Conservation (phyloP, 768 basidiomycete species). For the Mrakia hoshinonis region DNA sequence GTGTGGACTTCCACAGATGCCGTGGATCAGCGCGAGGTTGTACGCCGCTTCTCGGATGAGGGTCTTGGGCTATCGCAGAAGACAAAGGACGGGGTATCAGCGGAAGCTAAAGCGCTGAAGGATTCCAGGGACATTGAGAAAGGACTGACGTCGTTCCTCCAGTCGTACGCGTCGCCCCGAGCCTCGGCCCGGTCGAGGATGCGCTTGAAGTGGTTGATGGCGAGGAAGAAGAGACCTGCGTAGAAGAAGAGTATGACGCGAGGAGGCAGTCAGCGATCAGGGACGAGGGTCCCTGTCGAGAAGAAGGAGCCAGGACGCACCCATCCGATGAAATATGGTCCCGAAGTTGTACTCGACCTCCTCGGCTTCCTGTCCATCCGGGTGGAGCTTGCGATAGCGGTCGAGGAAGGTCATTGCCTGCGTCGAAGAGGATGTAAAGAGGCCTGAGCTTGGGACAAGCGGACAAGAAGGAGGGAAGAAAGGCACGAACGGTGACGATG, state of each 20-base stretch:
- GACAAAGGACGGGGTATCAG: neutral
- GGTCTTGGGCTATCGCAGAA: constrained; percentile 33
- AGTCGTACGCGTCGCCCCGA: neutral
- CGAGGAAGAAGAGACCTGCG: constrained; percentile 68
- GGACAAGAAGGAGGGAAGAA: no score
- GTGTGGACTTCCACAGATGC: constrained; percentile 63
- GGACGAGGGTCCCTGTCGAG: neutral
- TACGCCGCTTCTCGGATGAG: constrained; percentile 73
- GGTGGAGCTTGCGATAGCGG: constrained; percentile 59
- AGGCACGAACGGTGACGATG: constrained; percentile 55
- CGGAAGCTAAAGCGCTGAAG: neutral
- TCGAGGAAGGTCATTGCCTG: constrained; percentile 78
- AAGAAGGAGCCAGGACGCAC: constrained; percentile 43
- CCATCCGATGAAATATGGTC: constrained; percentile 83
- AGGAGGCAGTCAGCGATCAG: neutral
- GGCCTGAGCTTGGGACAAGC: no score
- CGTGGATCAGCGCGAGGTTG: constrained; percentile 75
- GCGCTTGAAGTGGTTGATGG: constrained; percentile 72
- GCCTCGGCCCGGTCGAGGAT: constrained; percentile 45
- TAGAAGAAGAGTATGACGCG: neutral
- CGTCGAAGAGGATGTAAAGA: neutral
- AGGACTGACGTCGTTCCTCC: constrained; percentile 13
- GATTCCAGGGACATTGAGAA: neutral
- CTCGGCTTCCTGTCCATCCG: constrained; percentile 32
- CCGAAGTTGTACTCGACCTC: constrained; percentile 94